phyloP scores from a whole-genome alignment of 306 rosid species.

The Inga oerstediana region DNA sequence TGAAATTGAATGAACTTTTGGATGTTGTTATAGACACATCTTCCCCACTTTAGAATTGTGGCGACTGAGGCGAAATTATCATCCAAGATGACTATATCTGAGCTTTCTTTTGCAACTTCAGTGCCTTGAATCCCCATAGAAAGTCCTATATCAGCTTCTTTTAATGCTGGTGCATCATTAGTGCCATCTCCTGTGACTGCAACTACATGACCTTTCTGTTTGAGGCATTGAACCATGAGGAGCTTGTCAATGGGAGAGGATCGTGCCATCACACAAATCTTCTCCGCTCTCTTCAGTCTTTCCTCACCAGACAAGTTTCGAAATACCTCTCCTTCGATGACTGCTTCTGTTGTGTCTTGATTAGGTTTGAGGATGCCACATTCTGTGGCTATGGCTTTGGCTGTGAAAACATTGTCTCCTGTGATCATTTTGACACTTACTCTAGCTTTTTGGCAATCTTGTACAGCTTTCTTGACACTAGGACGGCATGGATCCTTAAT shows the following conservation, averaged over 20 bases:
- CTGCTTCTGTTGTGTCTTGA: background rate
- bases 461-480: background rate
- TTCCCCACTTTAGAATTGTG: conserved; percentile 35
- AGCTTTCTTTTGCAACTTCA: conserved; percentile 39
- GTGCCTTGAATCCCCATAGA: conserved; percentile 43
- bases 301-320: conserved; percentile 14
- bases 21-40: conserved; percentile 33
- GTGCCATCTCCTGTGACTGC: conserved; percentile 43
- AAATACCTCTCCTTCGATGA: conserved; percentile 31
- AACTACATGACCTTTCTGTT: conserved; percentile 32
- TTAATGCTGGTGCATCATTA: conserved; percentile 37
- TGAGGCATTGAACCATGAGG: conserved; percentile 33
- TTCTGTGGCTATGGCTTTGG: conserved; percentile 31
- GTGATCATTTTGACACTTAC: background rate
- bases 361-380: conserved; percentile 9
- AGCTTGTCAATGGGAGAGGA: conserved; percentile 34
- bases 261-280: conserved; percentile 35
- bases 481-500: conserved; percentile 31
- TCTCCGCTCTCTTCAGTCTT: conserved; percentile 29
- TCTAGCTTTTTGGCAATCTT: background rate
- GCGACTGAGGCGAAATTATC: conserved; percentile 31
- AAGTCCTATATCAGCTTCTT: conserved; percentile 39
- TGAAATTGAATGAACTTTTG: conserved; percentile 39
- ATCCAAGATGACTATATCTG: conserved; percentile 38
- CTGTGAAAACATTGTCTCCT: conserved; percentile 36